Percentiles rank a stretch among this genome's conserved stretches.
phyloP scores from a whole-genome alignment of 768 basidiomycete genomes.

The Pleurotus djamor region DNA sequence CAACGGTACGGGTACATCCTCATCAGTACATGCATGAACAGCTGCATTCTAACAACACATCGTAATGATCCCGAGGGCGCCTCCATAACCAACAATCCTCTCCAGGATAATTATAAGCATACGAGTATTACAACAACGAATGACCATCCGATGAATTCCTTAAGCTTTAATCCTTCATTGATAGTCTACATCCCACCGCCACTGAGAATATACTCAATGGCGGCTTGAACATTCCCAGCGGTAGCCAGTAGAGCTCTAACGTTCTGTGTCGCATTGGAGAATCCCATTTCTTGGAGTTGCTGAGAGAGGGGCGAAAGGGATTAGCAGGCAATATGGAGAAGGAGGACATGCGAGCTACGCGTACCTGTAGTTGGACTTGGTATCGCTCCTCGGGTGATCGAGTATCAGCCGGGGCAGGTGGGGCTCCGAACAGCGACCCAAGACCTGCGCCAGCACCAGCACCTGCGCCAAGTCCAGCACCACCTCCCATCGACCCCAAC shows the following conservation, averaged over 20 bases:
- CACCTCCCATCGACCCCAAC: conserved; percentile 28
- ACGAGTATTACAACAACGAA: too few relatives aligned
- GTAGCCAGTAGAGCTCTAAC: conserved; percentile 88
- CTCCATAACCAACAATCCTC: too few relatives aligned
- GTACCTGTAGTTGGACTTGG: conserved; percentile 80
- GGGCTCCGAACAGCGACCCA: conserved; percentile 2
- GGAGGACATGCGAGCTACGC: background rate
- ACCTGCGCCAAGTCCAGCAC: conserved; percentile 18
- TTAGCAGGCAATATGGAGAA: background rate
- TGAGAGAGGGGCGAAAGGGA: conserved; percentile 21
- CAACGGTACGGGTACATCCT: too few relatives aligned
- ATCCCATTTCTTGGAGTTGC: conserved; percentile 97
- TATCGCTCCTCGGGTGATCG: conserved; percentile 90
- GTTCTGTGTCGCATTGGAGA: conserved; percentile 87
- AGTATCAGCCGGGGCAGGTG: conserved; percentile 58
- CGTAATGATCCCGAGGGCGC: too few relatives aligned
- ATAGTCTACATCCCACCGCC: conserved; percentile 63
- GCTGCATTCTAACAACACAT: too few relatives aligned
- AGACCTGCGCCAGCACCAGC: too few relatives aligned
- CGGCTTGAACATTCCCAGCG: conserved; percentile 89
- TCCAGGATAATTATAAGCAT: too few relatives aligned
- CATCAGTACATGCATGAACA: too few relatives aligned
- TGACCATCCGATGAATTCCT: background rate
- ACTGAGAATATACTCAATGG: conserved; percentile 88
- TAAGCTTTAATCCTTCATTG: background rate